Conservation (phyloP, 1,284 basidiomycete species). For the Marasmius tenuissimus region DNA sequence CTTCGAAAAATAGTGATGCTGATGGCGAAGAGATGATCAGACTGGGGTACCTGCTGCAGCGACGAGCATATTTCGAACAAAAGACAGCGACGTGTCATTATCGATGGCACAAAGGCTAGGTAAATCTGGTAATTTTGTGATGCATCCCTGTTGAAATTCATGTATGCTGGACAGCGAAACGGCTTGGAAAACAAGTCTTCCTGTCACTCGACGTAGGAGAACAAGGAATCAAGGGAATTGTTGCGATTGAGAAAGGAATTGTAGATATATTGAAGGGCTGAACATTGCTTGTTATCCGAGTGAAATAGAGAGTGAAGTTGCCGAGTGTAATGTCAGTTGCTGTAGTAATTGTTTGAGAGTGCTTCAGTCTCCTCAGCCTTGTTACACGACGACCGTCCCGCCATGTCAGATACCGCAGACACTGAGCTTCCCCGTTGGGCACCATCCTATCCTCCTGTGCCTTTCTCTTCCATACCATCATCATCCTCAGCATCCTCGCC, state of each 20-base stretch:
- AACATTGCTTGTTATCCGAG: conserved; percentile 26
- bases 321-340: not conserved
- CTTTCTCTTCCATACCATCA: not conserved
- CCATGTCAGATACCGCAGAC: conserved; percentile 3
- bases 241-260: conserved; percentile 59
- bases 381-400: not conserved
- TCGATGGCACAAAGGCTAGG: conserved; percentile 80
- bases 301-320: not conserved
- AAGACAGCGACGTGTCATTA: conserved; percentile 63
- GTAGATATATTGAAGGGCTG: conserved; percentile 46
- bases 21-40: conserved; percentile 8
- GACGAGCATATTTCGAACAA: conserved; percentile 56
- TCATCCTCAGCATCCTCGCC: not conserved
- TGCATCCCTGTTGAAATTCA: conserved; percentile 9
- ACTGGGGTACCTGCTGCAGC: conserved; percentile 7
- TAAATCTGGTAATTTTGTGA: conserved; percentile 31
- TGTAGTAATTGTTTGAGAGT: not conserved
- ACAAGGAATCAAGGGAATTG: conserved; percentile 45
- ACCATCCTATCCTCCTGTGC: not conserved
- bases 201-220: conserved; percentile 66
- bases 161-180: conserved; percentile 44
- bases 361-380: not conserved
- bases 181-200: conserved; percentile 67
- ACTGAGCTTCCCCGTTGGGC: not conserved
- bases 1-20: not conserved